phyloP scores from a whole-genome alignment of 169 alveolate species.

The Sarcocystis neurona region DNA sequence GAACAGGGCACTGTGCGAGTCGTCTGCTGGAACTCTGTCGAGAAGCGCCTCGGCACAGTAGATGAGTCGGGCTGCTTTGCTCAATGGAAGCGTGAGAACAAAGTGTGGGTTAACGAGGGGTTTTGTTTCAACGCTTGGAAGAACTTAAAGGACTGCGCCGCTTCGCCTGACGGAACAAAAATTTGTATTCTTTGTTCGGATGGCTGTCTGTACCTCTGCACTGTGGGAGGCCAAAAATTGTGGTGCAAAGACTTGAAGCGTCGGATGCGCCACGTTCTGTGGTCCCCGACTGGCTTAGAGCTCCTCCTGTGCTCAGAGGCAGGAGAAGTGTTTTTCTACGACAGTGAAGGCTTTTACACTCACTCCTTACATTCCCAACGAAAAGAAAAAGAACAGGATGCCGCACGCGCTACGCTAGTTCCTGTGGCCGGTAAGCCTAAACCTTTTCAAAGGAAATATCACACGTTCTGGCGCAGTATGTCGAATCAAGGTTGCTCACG shows the following conservation, averaged over 20 bases:
- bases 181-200: conserved; percentile 89
- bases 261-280: conserved; percentile 81
- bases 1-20: no score
- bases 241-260: conserved; percentile 86
- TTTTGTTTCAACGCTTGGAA: conserved; percentile 87
- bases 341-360: conserved; percentile 83
- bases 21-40: not conserved
- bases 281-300: conserved; percentile 91
- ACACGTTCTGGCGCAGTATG: no score
- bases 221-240: conserved; percentile 89
- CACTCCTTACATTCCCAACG: conserved; percentile 50
- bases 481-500: no score
- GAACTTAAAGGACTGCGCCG: conserved; percentile 85
- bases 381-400: not conserved
- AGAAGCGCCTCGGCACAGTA: no score
- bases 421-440: no score
- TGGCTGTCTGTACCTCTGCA: conserved; percentile 91
- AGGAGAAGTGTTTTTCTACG: conserved; percentile 82
- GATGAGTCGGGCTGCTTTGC: conserved; percentile 11
- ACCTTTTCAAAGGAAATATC: no score
- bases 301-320: conserved; percentile 85
- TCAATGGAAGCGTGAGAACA: not conserved
- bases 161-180: conserved; percentile 87
- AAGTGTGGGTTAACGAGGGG: conserved; percentile 85
- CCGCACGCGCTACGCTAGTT: not conserved